Conservation (phyloP, 2,329 filamentous ascomycete genomes). For the Annulohypoxylon truncatum region DNA sequence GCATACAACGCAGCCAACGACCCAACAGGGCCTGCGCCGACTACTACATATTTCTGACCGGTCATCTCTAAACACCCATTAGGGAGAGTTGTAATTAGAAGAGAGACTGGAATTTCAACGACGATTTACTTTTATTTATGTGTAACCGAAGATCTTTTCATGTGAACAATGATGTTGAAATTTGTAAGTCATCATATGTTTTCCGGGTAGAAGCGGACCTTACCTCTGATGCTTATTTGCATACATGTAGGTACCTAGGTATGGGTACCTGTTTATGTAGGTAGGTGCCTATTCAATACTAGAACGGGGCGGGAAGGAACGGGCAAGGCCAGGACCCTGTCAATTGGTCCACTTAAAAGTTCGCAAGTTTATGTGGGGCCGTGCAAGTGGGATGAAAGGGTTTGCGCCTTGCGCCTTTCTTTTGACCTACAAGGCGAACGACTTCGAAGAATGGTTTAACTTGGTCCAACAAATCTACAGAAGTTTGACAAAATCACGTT, state of each 20-base stretch:
- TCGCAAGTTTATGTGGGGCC: conserved; percentile 9
- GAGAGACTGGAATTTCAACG: neutral
- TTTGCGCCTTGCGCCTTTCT: conserved; percentile 28
- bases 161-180: neutral
- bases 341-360: neutral
- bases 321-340: neutral
- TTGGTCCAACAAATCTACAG: neutral
- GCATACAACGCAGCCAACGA: conserved; percentile 93
- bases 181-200: neutral
- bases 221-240: too few species aligned
- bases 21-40: conserved; percentile 94
- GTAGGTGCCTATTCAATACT: too few species aligned
- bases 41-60: conserved; percentile 78
- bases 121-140: neutral
- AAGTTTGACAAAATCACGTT: neutral
- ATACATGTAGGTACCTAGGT: neutral
- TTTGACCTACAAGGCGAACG: neutral
- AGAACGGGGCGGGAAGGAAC: neutral
- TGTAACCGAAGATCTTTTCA: neutral
- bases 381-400: neutral
- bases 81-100: neutral
- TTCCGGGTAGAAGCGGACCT: neutral
- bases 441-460: neutral
- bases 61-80: conserved; percentile 46
- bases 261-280: neutral